Evolutionary conservation across 2,329 filamentous ascomycete genomes (phyloP), one percentile per base, ranked within the genome.

Genomic region (Trichophyton rubrum): DNA sequence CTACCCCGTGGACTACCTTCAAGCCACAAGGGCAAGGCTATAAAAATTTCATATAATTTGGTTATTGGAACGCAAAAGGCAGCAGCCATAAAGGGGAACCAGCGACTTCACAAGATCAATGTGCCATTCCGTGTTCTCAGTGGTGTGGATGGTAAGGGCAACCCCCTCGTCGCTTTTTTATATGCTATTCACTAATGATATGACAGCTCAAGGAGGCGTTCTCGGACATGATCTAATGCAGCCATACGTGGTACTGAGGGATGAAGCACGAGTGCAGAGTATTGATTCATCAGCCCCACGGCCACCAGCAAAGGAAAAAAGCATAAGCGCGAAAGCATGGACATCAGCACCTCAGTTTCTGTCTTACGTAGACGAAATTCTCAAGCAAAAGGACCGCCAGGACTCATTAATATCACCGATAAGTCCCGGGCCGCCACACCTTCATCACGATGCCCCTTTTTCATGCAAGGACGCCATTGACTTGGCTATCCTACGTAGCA

Each of bases 221-320:
- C 80, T 96, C 13, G 90, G 90, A 1, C 92, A 99, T 72, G 92
- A 99, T 72, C 78, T 99, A 13, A 95, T 96, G 87, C 87, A 85
- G 43, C 93, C 93, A 0, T 96, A 97, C 69, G 88, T 97, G 33
- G 79, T 97, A 59, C 80, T 97, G 51, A 86, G 85, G 60, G 92
- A 97, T 68, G 83, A 89, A 71, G 92, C 93, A 2, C 81, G 82
- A 59, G 82, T 88, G 33, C 81, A 80, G 65, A 78, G 77, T 49
- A 66, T 83, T 51, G 78, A 79, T 40, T 47, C 49, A 5, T 66
- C 66, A 13, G 65, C 59, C 56, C 65, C 64, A 20, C 68, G 61
- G 73, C 77, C 60, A 65, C 70, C 47, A 71, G 65, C 62, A 60
- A 83, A 68, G 62, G 70, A 67, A 56, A 75, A 71, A 59, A 74